These are phyloP conservation scores for Fusarium papillatum DNA, from an alignment of 2,329 filamentous ascomycete genomes.

Conservation along the genomic window DNA sequence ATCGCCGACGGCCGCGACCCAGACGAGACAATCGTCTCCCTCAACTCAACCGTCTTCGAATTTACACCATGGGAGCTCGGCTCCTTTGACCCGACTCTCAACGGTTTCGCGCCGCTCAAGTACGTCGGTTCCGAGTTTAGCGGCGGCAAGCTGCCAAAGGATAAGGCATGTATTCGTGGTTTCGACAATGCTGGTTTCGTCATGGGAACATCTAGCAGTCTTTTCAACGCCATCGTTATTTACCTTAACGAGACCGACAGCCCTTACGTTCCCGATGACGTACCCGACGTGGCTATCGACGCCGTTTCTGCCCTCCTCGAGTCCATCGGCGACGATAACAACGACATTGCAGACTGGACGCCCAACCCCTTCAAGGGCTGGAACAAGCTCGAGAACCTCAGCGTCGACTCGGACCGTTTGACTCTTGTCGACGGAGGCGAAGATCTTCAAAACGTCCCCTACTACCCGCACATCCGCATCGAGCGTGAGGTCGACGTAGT, in stretches of 20 bases:
- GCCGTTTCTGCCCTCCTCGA: conserved; percentile 64
- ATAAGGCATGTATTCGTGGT: conserved; percentile 66
- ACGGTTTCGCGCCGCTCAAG: conserved; percentile 70
- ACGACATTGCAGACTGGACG: conserved; percentile 82
- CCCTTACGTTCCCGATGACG: conserved; percentile 64
- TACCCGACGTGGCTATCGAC: conserved; percentile 57
- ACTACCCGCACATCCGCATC: conserved; percentile 72
- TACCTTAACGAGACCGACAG: conserved; percentile 69
- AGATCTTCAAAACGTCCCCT: conserved; percentile 84
- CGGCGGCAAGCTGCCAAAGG: conserved; percentile 60
- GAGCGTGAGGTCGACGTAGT: conserved; percentile 71
- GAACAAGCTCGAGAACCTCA: conserved; percentile 59
- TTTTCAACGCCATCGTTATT: conserved; percentile 82
- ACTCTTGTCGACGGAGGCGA: conserved; percentile 87
- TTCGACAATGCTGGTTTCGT: conserved; percentile 86
- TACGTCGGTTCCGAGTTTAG: conserved; percentile 73
- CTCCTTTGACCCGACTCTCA: conserved; percentile 70
- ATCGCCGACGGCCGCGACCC: conserved; percentile 63
- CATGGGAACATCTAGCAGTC: conserved; percentile 84
- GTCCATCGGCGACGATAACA: conserved; percentile 68
- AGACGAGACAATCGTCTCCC: conserved; percentile 56
- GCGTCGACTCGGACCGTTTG: conserved; percentile 63
- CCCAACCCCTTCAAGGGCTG: conserved; percentile 72
- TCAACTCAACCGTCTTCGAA: conserved; percentile 75
- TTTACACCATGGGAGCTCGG: conserved; percentile 78